Evolutionary conservation across 1,284 basidiomycete genomes (phyloP), one percentile per base, ranked within the genome.

Genomic region (Puccinia hordei): DNA sequence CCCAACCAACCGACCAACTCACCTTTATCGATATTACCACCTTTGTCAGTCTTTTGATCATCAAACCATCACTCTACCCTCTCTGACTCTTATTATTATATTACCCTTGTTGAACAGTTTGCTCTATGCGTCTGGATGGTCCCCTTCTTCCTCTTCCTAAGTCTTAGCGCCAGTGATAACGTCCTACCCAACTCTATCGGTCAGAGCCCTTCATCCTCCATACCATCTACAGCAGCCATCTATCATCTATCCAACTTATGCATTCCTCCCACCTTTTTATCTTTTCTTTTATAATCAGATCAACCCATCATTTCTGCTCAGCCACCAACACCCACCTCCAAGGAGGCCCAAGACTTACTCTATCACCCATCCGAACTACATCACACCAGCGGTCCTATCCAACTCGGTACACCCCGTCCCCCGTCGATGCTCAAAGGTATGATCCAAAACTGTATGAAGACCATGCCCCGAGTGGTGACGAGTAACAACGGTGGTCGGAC

Each of bases 161-260:
- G 93, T 84, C 87, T 98, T 79, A 95, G 93, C 83, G 95, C 95
- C 13, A 97, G 96, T 83, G 95, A 98, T 85, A 93, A 97, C 84
- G 93, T 94, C 1, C 88, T 98, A 17, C 95, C 95, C 44, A 69
- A 69, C n/a, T 69, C 22, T 24, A 46, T 69, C 30, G 49, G 49
- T 53, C 30, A 15, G 49, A 2, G 30, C 24, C 15, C 44, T 41
- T 6, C n/a, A n/a, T n/a, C 12, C 38, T 41, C 38, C 38, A 41
- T 12, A 41, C 38, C n/a, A n/a, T n/a, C n/a, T n/a, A n/a, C n/a
- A n/a, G n/a, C n/a, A n/a, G n/a, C n/a, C n/a, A n/a, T n/a, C n/a
- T n/a, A n/a, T n/a, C n/a, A n/a, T n/a, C n/a, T n/a, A n/a, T n/a
- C n/a, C n/a, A 41, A 41, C 38, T 35, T 22, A 41, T 12, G 35